These are phyloP conservation scores for Parachaetomium inaequale DNA, from an alignment of 495 filamentous ascomycete genomes.

Conservation along the genomic window DNA sequence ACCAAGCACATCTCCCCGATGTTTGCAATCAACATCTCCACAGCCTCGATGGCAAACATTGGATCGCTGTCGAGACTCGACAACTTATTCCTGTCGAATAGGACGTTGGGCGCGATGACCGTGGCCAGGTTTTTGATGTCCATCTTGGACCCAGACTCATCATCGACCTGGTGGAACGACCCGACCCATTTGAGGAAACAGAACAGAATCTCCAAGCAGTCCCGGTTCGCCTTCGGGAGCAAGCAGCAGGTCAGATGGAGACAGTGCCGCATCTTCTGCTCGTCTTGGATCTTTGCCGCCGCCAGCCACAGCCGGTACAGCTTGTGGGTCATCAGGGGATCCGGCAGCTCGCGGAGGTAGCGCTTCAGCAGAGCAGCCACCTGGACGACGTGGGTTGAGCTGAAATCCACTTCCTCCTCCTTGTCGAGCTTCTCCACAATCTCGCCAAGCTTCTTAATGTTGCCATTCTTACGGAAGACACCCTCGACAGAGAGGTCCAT, in stretches of 20 bases:
- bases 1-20: slow-evolving; percentile 98
- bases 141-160: slow-evolving; percentile 93
- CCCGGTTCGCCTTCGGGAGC: slow-evolving; percentile 86
- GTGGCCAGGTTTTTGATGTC: slow-evolving; percentile 97
- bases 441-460: slow-evolving; percentile 86
- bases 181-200: slow-evolving; percentile 97
- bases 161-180: slow-evolving; percentile 94
- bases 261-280: slow-evolving; percentile 75
- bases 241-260: slow-evolving; percentile 92
- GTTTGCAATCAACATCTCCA: slow-evolving; percentile 82
- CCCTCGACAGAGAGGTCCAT: slow-evolving; percentile 99
- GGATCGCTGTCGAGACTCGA: slow-evolving; percentile 72
- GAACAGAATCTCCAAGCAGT: slow-evolving; percentile 92
- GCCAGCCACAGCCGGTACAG: slow-evolving; percentile 87
- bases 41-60: slow-evolving; percentile 87
- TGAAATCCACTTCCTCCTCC: slow-evolving; percentile 76
- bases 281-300: slow-evolving; percentile 83
- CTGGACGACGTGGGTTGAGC: slow-evolving; percentile 82
- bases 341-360: slow-evolving; percentile 90
- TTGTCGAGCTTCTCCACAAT: slow-evolving; percentile 76
- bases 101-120: slow-evolving; percentile 95
- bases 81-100: slow-evolving; percentile 65
- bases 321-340: slow-evolving; percentile 93
- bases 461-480: slow-evolving; percentile 98
- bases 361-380: slow-evolving; percentile 93